A percentile compares a stretch with the other conserved stretches of the same genome.
phyloP scores from a whole-genome alignment of 2,329 filamentous ascomycete species.

The Epichloe brachyelytri region DNA sequence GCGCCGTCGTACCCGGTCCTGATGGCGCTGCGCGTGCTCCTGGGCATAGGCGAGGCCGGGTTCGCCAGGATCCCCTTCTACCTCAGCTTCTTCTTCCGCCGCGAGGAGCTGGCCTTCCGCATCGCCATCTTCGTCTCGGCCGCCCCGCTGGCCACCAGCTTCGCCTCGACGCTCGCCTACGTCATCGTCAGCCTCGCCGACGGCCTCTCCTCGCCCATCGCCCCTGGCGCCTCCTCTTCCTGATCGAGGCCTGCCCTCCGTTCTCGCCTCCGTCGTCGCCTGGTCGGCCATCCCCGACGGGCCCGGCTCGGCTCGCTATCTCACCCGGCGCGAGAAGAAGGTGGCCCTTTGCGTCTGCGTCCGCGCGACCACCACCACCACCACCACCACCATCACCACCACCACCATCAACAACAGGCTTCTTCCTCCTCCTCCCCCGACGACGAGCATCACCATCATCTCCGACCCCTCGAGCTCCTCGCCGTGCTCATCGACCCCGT shows the following conservation, averaged over 20 bases:
- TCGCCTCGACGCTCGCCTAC: slow-evolving; percentile 71
- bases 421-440: slow-evolving; percentile 2
- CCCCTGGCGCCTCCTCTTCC: slow-evolving; percentile 76
- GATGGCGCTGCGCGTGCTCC: slow-evolving; percentile 39
- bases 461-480: slow-evolving; percentile 44
- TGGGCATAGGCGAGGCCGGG: slow-evolving; percentile 53
- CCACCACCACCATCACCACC: no score
- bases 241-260: slow-evolving; percentile 73
- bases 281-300: slow-evolving; percentile 68
- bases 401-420: slow-evolving; percentile 21
- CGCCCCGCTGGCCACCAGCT: slow-evolving; percentile 63
- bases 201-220: slow-evolving; percentile 50
- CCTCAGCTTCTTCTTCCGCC: slow-evolving; percentile 50
- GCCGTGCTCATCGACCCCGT: slow-evolving; percentile 25
- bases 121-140: slow-evolving; percentile 84
- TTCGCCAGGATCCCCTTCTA: slow-evolving; percentile 53
- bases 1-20: slow-evolving; percentile 50
- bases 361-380: no score
- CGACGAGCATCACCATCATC: slow-evolving; percentile 12
- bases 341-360: slow-evolving; percentile 59
- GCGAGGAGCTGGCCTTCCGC: slow-evolving; percentile 66
- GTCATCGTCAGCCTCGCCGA: slow-evolving; percentile 55
- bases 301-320: slow-evolving; percentile 51
- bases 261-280: slow-evolving; percentile 59
- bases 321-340: slow-evolving; percentile 49